Evolutionary conservation across 768 basidiomycete genomes (phyloP), one percentile per base, ranked within the genome.

Genomic region (Gelatoporia subvermispora): DNA sequence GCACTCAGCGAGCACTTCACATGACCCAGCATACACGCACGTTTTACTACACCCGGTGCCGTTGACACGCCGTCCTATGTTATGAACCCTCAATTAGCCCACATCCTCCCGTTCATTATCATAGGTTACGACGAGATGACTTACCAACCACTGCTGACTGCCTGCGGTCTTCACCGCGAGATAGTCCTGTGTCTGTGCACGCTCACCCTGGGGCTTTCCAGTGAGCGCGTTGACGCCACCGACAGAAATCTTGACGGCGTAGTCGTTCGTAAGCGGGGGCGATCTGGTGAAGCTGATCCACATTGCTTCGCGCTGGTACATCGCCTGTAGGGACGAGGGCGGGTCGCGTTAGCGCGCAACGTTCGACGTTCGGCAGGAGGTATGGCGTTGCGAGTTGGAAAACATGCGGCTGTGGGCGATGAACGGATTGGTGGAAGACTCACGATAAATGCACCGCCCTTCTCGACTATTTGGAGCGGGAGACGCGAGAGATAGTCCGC

Each of bases 231-330:
- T 63, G 42, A 66, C 41, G 2, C 63, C 65, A 20, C 65, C 62
- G 18, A 64, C 58, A 7, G 59, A 66, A 18, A 65, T 49, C 48
- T 65, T 63, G 31, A 66, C 58, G 1, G 65, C 63, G 17, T 28
- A 41, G 5, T 23, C 16, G 8, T 16, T 10, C 2, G 17, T 10
- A 15, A 15, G n/a, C 3, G 35, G 13, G 21, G 28, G 39, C 18
- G 31, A 25, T 7, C 13, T 31, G 0, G 22, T 17, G 41, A 65
- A 66, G 8, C 49, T 55, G 43, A 66, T 62, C 63, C 65, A 63
- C 60, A 65, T 59, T 0, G 63, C 65, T 49, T 66, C 60, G 4
- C 62, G 57, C 49, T 65, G 57, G 43, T 60, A 59, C 62, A 62
- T 61, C 35, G 52, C 48, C 60, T 60, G 42, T 41, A 21, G 22